These are phyloP conservation scores for Candida tetrigidarum DNA, from an alignment of 1,139 yeast species.

Conservation along the genomic window DNA sequence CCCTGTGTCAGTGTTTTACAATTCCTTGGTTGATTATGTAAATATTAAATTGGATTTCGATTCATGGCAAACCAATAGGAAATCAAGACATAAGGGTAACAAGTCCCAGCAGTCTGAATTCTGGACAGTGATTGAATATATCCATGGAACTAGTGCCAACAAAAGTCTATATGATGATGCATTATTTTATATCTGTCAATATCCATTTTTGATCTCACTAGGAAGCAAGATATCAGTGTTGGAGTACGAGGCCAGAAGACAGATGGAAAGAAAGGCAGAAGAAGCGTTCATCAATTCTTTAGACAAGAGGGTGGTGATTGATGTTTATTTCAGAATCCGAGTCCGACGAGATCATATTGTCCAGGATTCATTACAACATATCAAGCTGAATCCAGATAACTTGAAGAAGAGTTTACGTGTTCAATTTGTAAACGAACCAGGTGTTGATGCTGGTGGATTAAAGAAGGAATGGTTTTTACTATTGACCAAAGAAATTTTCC, in stretches of 20 bases:
- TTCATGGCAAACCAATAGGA: slow-evolving; percentile 63
- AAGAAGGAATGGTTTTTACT: slow-evolving; percentile 91
- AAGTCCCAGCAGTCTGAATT: slow-evolving; percentile 30
- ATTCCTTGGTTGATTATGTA: slow-evolving; percentile 79
- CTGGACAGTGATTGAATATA: slow-evolving; percentile 48
- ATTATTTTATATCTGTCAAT: slow-evolving; percentile 71
- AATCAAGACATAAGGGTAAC: slow-evolving; percentile 11
- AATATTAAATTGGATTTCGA: slow-evolving; percentile 81
- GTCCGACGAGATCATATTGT: slow-evolving; percentile 72
- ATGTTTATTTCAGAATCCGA: slow-evolving; percentile 67
- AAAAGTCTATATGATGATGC: slow-evolving; percentile 28
- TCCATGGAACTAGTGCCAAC: slow-evolving; percentile 40
- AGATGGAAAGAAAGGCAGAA: slow-evolving; percentile 88
- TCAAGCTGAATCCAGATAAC: slow-evolving; percentile 60
- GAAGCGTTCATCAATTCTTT: slow-evolving; percentile 83
- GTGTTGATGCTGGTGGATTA: slow-evolving; percentile 94
- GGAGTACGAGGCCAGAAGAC: slow-evolving; percentile 80
- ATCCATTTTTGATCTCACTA: slow-evolving; percentile 79
- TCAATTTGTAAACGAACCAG: slow-evolving; percentile 85
- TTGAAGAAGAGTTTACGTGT: slow-evolving; percentile 76
- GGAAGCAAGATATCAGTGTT: slow-evolving; percentile 82
- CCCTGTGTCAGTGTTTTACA: slow-evolving; percentile 67
- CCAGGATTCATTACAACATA: slow-evolving; percentile 73
- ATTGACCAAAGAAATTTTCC: slow-evolving; percentile 69
- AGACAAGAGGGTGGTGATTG: slow-evolving; percentile 61